phyloP scores from a whole-genome alignment of 208 protist species.

The Naegleria lovaniensis region DNA sequence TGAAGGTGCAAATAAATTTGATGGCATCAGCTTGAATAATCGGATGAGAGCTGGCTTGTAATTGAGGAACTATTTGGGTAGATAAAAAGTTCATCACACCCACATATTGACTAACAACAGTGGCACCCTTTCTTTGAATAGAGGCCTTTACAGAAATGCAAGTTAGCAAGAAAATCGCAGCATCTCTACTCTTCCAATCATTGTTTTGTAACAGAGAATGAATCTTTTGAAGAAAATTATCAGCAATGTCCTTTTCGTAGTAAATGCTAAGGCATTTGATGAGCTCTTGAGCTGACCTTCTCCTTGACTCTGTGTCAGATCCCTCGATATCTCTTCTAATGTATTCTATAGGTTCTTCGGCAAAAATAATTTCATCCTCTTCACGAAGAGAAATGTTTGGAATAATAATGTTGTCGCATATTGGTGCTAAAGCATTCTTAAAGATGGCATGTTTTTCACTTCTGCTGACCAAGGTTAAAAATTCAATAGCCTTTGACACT shows the following conservation, averaged over 20 bases:
- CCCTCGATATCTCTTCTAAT: conserved; percentile 93
- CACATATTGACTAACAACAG: conserved; percentile 64
- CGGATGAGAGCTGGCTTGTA: conserved; percentile 48
- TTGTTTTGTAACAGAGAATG: conserved; percentile 44
- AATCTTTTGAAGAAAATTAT: conserved; percentile 60
- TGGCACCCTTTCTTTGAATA: conserved; percentile 52
- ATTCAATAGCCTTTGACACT: conserved; percentile 68
- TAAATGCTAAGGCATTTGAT: conserved; percentile 70
- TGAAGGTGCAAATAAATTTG: conserved; percentile 86
- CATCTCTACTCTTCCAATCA: conserved; percentile 87
- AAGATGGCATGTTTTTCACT: conserved; percentile 70
- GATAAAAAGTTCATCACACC: conserved; percentile 74
- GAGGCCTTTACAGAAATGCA: conserved; percentile 59
- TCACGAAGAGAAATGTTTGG: conserved; percentile 82
- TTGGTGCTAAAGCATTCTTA: conserved; percentile 56
- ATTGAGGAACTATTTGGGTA: conserved; percentile 71
- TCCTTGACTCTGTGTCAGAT: conserved; percentile 77
- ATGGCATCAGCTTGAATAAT: conserved; percentile 89
- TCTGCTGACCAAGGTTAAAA: conserved; percentile 74
- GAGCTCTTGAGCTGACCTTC: conserved; percentile 78
- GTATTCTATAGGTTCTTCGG: conserved; percentile 83
- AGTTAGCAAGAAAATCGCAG: conserved; percentile 87
- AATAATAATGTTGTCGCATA: conserved; percentile 81
- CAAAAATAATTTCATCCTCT: conserved; percentile 81
- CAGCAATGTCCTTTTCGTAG: conserved; percentile 54